Evolutionary conservation across 768 basidiomycete species (phyloP), one percentile per base, ranked within the genome.

Genomic region (Tylopilus sp.): DNA sequence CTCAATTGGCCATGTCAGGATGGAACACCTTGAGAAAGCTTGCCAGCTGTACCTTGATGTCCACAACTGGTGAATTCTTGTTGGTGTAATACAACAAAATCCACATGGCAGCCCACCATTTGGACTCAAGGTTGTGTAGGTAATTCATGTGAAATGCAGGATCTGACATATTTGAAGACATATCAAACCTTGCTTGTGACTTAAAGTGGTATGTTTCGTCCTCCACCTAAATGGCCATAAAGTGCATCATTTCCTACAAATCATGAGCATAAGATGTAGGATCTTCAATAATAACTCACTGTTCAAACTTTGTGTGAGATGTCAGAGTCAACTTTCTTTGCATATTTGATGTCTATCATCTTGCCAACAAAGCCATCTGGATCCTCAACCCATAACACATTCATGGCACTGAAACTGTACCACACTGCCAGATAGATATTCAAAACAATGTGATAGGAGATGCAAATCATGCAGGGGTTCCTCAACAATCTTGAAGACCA

Each of bases 181-280:
- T 30, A 33, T 16, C 3, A 16, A 6, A 33, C 7, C 16, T 33
- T 33, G 29, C 7, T 5, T 43, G 48, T 24, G 6, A 0, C 16
- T 3, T 33, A 40, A 53, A 59, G 1, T 21, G 28, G 29, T 54
- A 61, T 0, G 0, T 0, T n/a, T 44, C 33, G 2, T 0, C 0
- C 36, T 48, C 58, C 21, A 62, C 58, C 19, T 62, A 58, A 6
- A 41, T 6, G 3, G 60, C 55, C 55, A 61, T 56, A 12, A 52
- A 60, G 13, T 52, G 9, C 50, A 52, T 24, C 4, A 47, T 60
- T 17, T 53, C 59, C 59, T 60, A 34, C 34, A 4, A 33, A 33
- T 13, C 31, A 13, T 33, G 31, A 33, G 31, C 3, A 16, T 13
- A 16, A 33, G 10, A 16, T 33, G 31, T 33, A 33, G 7, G 31